Conservation (phyloP, 2,329 filamentous ascomycete species). For the Aurifilum marmelostoma region DNA sequence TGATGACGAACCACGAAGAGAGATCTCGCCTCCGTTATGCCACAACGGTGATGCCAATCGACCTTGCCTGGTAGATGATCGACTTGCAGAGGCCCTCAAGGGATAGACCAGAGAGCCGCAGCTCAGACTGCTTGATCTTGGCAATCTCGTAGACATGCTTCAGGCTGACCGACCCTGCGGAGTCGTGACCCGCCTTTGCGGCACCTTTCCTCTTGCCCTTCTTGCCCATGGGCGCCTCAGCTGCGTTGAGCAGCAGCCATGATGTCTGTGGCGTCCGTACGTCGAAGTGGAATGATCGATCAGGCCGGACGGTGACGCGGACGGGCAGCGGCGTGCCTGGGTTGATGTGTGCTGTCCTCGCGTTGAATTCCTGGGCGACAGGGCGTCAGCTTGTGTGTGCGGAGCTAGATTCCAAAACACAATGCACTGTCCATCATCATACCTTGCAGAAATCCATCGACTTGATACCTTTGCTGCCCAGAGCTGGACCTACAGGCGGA, state of each 20-base stretch:
- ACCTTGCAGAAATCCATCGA: constrained; percentile 99
- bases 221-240: constrained; percentile 70
- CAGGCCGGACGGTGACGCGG: constrained; percentile 87
- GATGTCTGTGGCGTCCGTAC: constrained; percentile 93
- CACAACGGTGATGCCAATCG: constrained; percentile 73
- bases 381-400: constrained; percentile 28
- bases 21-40: constrained; percentile 46
- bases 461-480: constrained; percentile 97
- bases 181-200: constrained; percentile 72
- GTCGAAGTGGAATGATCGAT: constrained; percentile 92
- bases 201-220: constrained; percentile 82
- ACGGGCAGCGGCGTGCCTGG: constrained; percentile 86
- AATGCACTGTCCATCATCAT: constrained; percentile 27
- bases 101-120: constrained; percentile 71
- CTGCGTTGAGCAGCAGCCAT: constrained; percentile 83
- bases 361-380: constrained; percentile 84
- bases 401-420: constrained; percentile 6
- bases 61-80: constrained; percentile 75
- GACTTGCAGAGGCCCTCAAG: constrained; percentile 73
- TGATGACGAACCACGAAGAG: constrained; percentile 5
- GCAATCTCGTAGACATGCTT: constrained; percentile 99
- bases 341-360: constrained; percentile 82
- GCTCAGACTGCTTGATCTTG: constrained; percentile 86
- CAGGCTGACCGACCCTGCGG: constrained; percentile 81
- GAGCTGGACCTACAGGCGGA: constrained; percentile 92